These are phyloP conservation scores for Cutaneotrichosporon cavernicola DNA, from an alignment of 1,284 basidiomycete genomes.

Conservation along the genomic window DNA sequence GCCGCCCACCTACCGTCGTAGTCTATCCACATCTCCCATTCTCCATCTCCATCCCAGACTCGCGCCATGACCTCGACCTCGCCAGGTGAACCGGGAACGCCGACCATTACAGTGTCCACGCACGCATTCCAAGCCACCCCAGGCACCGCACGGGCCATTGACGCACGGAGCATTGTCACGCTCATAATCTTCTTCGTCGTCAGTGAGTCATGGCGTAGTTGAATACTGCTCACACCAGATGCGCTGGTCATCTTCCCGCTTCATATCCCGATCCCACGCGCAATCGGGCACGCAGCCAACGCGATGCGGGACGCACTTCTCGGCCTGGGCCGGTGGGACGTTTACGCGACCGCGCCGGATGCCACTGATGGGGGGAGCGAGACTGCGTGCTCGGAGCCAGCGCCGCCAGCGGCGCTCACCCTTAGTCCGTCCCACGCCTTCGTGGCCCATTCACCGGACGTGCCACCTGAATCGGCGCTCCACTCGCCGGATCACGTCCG, in stretches of 20 bases:
- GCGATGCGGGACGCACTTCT: background rate
- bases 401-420: background rate
- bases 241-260: slow-evolving; percentile 24
- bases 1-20: too few relatives aligned
- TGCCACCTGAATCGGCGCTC: background rate
- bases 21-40: background rate
- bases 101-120: background rate
- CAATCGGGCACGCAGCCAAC: background rate
- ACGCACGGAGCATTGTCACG: slow-evolving; percentile 60
- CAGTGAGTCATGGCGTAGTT: slow-evolving; percentile 56
- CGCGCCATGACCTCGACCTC: background rate
- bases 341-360: background rate
- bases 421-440: background rate
- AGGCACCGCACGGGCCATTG: slow-evolving; percentile 27
- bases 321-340: background rate
- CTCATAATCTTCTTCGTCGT: slow-evolving; percentile 71
- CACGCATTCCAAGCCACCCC: background rate
- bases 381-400: background rate
- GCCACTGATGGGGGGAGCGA: too few relatives aligned
- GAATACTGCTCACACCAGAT: slow-evolving; percentile 14
- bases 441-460: background rate
- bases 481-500: background rate
- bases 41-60: background rate
- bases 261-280: slow-evolving; percentile 15
- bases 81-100: background rate